Evolutionary conservation across 805 yeast genomes (phyloP).

Genomic region (Cyberlindnera mycetangii): DNA sequence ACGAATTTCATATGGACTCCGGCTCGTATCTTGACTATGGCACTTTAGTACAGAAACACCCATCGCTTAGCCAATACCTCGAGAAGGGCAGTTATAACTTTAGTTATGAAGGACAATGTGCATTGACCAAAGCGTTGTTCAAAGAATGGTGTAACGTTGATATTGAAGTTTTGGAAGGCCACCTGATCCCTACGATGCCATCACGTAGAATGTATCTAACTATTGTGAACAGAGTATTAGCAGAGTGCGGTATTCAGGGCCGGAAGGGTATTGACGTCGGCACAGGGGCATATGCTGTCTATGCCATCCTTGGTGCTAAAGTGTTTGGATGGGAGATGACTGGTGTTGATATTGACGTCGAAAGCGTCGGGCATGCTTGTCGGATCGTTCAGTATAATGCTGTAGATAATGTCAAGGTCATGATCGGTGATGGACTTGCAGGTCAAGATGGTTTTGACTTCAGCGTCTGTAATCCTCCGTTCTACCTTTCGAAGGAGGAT

Average conservation of each 20-base stretch:
- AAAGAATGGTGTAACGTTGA: conserved; percentile 10
- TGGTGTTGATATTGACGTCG: conserved; percentile 42
- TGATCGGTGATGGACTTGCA: conserved; percentile 17
- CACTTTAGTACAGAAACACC: conserved; percentile 1
- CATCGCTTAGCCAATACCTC: conserved; percentile 2
- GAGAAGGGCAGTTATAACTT: conserved; percentile 2
- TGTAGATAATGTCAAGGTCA: conserved; percentile 14
- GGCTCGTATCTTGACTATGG: neutral
- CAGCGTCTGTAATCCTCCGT: conserved; percentile 54
- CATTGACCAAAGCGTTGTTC: conserved; percentile 18
- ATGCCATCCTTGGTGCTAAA: conserved; percentile 39
- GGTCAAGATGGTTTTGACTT: conserved; percentile 21
- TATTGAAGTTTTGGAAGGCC: conserved; percentile 7
- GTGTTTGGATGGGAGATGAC: conserved; percentile 29
- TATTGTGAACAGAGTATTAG: conserved; percentile 9
- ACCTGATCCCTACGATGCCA: conserved; percentile 22
- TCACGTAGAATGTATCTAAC: conserved; percentile 15
- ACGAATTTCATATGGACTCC: neutral
- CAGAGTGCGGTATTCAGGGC: conserved; percentile 8
- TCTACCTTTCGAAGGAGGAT: conserved; percentile 38
- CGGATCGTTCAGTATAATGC: conserved; percentile 30
- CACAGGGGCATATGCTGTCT: conserved; percentile 47
- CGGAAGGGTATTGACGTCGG: conserved; percentile 45
- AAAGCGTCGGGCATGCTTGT: conserved; percentile 32
- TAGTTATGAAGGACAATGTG: conserved; percentile 18